Evolutionary conservation across 2,329 filamentous ascomycete species (phyloP).

Genomic region (Neofusicoccum umdonicola): DNA sequence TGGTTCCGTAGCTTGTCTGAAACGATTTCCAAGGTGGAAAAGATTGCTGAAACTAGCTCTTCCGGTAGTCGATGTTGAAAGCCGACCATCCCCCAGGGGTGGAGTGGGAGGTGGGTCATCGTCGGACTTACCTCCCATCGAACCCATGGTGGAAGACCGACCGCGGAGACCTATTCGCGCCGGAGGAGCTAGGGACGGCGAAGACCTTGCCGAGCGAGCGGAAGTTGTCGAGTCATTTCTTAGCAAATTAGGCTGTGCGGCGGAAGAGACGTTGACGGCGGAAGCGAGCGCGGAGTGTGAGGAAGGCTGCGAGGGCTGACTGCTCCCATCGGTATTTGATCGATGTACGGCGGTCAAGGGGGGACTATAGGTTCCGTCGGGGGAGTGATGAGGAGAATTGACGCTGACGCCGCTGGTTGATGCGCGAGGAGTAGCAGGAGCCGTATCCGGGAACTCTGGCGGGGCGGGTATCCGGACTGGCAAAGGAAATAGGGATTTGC

Average conservation of each 20-base stretch:
- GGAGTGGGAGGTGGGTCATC: constrained; percentile 66
- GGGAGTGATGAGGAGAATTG: constrained; percentile 33
- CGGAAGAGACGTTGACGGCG: constrained; percentile 25
- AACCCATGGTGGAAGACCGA: constrained; percentile 87
- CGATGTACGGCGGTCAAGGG: constrained; percentile 36
- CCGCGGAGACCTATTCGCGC: constrained; percentile 62
- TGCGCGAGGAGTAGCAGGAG: constrained; percentile 46
- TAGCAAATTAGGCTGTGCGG: constrained; percentile 47
- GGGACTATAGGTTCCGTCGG: constrained; percentile 39
- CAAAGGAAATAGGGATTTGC: constrained; percentile 81
- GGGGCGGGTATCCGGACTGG: constrained; percentile 65
- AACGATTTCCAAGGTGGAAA: constrained; percentile 69
- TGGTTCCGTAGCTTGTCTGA: constrained; percentile 79
- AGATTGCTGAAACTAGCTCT: constrained; percentile 91
- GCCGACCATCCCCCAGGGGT: constrained; percentile 53
- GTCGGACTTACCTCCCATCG: constrained; percentile 68
- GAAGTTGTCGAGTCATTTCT: constrained; percentile 63
- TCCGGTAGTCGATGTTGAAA: constrained; percentile 79
- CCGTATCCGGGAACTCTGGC: constrained; percentile 44
- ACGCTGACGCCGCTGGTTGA: constrained; percentile 39
- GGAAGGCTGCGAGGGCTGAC: constrained; percentile 43
- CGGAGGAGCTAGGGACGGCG: constrained; percentile 58
- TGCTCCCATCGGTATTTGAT: constrained; percentile 25
- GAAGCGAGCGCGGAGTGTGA: constrained; percentile 52
- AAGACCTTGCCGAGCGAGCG: constrained; percentile 62